Evolutionary conservation across 2,329 filamentous ascomycete species (phyloP).

Genomic region (Hypoxylon sp.): DNA sequence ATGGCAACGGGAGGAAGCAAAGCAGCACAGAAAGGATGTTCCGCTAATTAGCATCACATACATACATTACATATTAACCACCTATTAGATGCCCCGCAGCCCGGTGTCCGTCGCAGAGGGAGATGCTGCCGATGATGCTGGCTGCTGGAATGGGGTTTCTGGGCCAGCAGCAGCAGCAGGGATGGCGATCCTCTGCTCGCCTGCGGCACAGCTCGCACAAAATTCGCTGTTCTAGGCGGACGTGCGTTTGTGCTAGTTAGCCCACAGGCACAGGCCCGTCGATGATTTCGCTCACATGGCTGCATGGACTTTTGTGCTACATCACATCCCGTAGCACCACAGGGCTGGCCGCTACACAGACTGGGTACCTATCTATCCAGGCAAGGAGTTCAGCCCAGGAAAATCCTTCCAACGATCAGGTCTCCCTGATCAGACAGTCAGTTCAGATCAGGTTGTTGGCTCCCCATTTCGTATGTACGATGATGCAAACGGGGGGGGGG

Average conservation of each 20-base stretch:
- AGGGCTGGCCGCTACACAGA: constrained; percentile 6
- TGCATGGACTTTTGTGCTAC: constrained; percentile 29
- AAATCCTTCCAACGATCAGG: constrained; percentile 8
- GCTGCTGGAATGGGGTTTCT: constrained; percentile 4
- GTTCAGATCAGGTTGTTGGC: too few species aligned
- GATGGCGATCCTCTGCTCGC: constrained; percentile 32
- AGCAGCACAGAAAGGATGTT: too few species aligned
- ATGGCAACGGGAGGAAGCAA: constrained; percentile 1
- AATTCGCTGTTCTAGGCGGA: constrained; percentile 2
- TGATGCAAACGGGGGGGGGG: too few species aligned
- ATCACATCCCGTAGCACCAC: constrained; percentile 5
- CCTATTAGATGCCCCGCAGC: constrained; percentile 14
- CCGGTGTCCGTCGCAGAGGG: constrained; percentile 21
- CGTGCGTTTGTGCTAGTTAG: constrained; percentile 13
- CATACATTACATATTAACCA: neutral
- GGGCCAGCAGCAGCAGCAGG: constrained; percentile 12
- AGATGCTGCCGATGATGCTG: neutral
- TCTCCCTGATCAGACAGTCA: too few species aligned
- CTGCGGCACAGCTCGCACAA: constrained; percentile 26
- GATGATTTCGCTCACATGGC: constrained; percentile 23
- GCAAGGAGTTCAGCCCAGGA: constrained; percentile 18
- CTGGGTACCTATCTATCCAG: neutral
- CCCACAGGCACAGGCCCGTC: too few species aligned
- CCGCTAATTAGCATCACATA: neutral
- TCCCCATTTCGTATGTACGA: constrained; percentile 8